phyloP scores from a whole-genome alignment of 805 yeast species.

The Zygoascus flipseniorum region DNA sequence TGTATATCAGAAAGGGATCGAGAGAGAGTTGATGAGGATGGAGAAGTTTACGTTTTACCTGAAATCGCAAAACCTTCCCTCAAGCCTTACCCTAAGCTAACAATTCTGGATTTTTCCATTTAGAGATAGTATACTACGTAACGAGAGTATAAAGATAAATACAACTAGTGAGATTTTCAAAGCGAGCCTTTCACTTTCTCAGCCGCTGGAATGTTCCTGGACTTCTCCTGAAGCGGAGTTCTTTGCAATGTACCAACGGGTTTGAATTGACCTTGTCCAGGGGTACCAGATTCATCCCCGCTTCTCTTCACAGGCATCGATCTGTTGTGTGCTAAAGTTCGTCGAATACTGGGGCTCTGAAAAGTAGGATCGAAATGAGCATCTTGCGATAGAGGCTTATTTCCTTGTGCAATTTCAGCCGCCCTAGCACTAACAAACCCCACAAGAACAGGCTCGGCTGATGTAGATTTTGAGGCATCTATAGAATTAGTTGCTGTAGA shows the following conservation, averaged over 20 bases:
- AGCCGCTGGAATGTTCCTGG: not conserved
- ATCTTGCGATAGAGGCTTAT: constrained; percentile 14
- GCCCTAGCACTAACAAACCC: constrained; percentile 23
- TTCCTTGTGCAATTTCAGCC: constrained; percentile 21
- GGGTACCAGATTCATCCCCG: not conserved
- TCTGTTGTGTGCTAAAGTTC: constrained; percentile 21
- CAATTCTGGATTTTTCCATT: constrained; percentile 7
- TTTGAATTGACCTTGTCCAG: not conserved
- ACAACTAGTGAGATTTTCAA: not conserved
- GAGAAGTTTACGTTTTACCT: constrained; percentile 68
- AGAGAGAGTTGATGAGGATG: constrained; percentile 83
- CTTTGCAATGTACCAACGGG: not conserved
- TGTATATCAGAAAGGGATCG: constrained; percentile 68
- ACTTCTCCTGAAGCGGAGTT: not conserved
- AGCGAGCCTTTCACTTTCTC: not conserved
- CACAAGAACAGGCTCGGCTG: constrained; percentile 8
- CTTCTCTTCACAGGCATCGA: constrained; percentile 18
- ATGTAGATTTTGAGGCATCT: not conserved
- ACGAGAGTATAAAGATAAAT: not conserved
- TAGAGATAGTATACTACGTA: not conserved
- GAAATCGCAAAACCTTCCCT: constrained; percentile 68
- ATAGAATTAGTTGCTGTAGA: not conserved
- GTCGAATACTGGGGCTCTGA: constrained; percentile 21
- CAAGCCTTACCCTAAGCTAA: constrained; percentile 37
- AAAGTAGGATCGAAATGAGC: constrained; percentile 19